Evolutionary conservation across 225 moss, liverwort and hornwort species (phyloP).

Genomic region (Marchantia paleacea): DNA sequence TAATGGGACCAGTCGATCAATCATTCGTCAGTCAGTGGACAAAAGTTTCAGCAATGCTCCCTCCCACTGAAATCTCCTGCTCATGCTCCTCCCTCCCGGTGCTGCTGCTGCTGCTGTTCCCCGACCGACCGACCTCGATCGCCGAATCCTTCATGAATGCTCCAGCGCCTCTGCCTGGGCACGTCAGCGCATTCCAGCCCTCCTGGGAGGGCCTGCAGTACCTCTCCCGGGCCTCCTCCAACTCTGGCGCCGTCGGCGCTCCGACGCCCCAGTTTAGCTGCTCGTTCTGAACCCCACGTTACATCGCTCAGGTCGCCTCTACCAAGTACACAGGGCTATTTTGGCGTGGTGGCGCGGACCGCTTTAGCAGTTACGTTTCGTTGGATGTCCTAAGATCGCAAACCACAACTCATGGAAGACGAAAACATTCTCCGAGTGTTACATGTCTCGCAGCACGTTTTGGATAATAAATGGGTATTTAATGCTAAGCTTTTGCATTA

Average conservation of each 20-base stretch:
- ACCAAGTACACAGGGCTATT: background rate
- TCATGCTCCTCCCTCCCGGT: background rate
- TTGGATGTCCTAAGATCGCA: background rate
- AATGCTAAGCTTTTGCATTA: background rate
- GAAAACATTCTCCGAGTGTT: background rate
- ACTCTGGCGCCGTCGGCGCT: background rate
- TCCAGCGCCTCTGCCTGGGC: slow-evolving; percentile 16
- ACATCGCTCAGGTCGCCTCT: background rate
- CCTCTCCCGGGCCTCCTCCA: background rate
- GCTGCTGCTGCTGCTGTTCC: slow-evolving; percentile 11
- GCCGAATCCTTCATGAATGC: slow-evolving; percentile 20
- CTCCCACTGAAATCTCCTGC: background rate
- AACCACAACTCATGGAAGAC: background rate
- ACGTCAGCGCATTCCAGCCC: slow-evolving; percentile 1
- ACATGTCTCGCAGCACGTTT: background rate
- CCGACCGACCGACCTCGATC: slow-evolving; percentile 20
- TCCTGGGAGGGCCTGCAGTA: background rate
- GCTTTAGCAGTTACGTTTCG: slow-evolving; percentile 1
- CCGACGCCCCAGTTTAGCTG: background rate
- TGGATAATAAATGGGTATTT: background rate
- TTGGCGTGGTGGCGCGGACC: background rate
- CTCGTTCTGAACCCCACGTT: background rate
- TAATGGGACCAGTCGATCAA: background rate
- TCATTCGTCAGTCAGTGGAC: background rate
- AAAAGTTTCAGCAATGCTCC: background rate